Evolutionary conservation across 768 basidiomycete genomes (phyloP).

Genomic region (Rhodotorula diobovata): DNA sequence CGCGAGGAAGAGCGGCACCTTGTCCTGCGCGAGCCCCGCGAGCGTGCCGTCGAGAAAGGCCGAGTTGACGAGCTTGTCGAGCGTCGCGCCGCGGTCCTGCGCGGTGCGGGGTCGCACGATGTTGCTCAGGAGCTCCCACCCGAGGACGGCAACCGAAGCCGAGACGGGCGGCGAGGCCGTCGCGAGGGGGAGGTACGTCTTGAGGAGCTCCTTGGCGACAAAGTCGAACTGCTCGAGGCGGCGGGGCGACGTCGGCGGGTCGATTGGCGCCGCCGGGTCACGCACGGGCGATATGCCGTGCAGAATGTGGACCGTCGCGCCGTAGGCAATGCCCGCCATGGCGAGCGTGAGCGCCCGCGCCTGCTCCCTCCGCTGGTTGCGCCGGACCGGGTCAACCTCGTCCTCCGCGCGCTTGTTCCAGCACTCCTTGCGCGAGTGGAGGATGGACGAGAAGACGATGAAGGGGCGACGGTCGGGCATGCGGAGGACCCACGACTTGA

Average conservation of each 20-base stretch:
- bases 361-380: not conserved
- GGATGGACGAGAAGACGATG: conserved; percentile 2
- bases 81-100: not conserved
- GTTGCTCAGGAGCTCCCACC: conserved; percentile 16
- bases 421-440: not conserved
- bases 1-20: not conserved
- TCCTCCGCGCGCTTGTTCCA: not conserved
- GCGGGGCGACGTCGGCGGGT: not conserved
- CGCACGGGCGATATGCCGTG: not conserved
- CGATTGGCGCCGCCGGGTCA: not conserved
- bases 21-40: too few relatives aligned
- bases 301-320: conserved; percentile 17
- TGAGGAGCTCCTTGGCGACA: not conserved
- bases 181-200: not conserved
- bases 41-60: conserved; percentile 18
- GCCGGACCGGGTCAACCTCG: not conserved
- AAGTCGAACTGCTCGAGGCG: conserved; percentile 19
- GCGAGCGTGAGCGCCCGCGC: conserved; percentile 27
- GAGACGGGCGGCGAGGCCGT: not conserved
- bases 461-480: conserved; percentile 9
- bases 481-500: conserved; percentile 12
- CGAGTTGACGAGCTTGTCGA: conserved; percentile 35
- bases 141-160: not conserved
- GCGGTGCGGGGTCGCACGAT: conserved; percentile 9
- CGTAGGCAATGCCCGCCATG: conserved; percentile 2